Conservation (phyloP, 345 rosid genomes). For the Anacardium occidentale region DNA sequence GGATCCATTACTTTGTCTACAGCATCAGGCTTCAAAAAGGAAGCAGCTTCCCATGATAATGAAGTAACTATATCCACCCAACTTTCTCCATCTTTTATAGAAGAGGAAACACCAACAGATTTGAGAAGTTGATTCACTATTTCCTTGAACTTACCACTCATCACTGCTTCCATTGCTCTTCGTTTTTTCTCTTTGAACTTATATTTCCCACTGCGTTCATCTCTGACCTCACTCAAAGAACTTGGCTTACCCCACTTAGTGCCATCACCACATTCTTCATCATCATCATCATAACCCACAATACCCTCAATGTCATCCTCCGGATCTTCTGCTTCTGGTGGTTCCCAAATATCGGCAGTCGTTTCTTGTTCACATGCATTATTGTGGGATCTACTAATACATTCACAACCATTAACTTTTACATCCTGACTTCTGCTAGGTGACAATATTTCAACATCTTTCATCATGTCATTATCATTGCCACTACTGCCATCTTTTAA, state of each 20-base stretch:
- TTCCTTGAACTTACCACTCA: conserved; percentile 67
- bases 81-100: conserved; percentile 39
- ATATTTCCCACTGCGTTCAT: conserved; percentile 41
- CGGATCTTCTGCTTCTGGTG: conserved; percentile 76
- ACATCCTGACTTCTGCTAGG: conserved; percentile 28
- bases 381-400: conserved; percentile 25
- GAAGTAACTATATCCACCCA: conserved; percentile 74
- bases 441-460: conserved; percentile 44
- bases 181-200: conserved; percentile 54
- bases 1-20: conserved; percentile 55
- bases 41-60: conserved; percentile 92
- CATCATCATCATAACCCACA: conserved; percentile 56
- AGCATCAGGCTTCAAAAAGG: conserved; percentile 61
- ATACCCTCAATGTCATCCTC: conserved; percentile 59
- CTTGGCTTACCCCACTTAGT: conserved; percentile 59
- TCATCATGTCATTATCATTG: conserved; percentile 29
- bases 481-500: conserved; percentile 20
- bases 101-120: conserved; percentile 44
- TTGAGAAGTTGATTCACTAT: conserved; percentile 59
- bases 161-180: conserved; percentile 58
- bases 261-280: conserved; percentile 71
- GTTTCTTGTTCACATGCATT: conserved; percentile 36
- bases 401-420: conserved; percentile 27
- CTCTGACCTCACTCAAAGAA: conserved; percentile 44
- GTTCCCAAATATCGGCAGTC: conserved; percentile 62